Base-by-base conservation (phyloP, 495 filamentous ascomycete species). In the Talaromyces trachyspermus region DNA sequence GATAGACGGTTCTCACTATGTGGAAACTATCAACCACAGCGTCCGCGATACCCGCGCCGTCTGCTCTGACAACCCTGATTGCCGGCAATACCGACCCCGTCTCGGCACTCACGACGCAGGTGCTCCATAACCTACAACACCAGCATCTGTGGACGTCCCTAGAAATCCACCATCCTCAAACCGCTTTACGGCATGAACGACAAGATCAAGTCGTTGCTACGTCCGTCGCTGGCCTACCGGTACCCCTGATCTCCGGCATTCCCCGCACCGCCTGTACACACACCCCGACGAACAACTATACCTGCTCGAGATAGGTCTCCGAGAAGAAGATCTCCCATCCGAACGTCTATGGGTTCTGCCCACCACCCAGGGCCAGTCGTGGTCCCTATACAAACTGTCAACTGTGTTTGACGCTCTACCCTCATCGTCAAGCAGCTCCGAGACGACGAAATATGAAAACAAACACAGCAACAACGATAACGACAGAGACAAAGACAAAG, bases 231-330 rank as follows among this genome's bases (percentile, higher is more conserved):
- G 20, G 45, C 55, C 5, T 82, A 3, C 72, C 75, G 5, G 70
- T 81, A 27, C 83, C 80, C 2, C 62, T 98, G 50, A 72, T 98
- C 40, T 87, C 88, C 4, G 92, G 92, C 4, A 72, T 95, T n/a
- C 90, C 92, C 89, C 92, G 5, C 78, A 84, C 41, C 78, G 81
- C 5, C 75, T 95, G 18, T 97, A 98, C 67, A 76, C 86, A 44
- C 90, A 98, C 62, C 92, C 92, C 5, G 92, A 96, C 62, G 87
- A 94, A 64, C 89, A 95, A 65, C 76, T 89, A 33, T 83, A 80
- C 52, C 76, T 88, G 61, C 66, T 95, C 46, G 81, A 86, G 62
- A 60, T 52, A 11, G 70, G 68, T 18, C 56, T 71, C 10, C 61
- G 60, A 40, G 71, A 74, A 15, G 61, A 71, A 44, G 70, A 76